phyloP scores from a whole-genome alignment of 1,139 yeast genomes.

The Lodderomyces oxycetoniae region DNA sequence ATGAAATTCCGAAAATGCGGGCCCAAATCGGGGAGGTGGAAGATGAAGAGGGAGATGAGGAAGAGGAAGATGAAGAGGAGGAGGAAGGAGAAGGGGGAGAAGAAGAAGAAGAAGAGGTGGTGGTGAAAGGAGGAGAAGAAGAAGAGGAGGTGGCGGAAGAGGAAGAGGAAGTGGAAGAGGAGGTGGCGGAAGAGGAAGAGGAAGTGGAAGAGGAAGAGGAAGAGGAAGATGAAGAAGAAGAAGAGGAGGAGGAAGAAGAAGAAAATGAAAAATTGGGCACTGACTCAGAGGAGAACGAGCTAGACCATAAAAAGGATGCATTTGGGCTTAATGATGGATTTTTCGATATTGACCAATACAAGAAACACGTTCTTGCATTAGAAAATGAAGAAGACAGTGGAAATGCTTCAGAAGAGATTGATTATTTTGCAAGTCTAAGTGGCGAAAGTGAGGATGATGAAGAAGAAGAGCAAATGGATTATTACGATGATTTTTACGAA shows the following conservation, averaged over 20 bases:
- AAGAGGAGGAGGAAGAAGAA: constrained; percentile 14
- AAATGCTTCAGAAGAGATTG: constrained; percentile 54
- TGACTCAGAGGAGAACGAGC: constrained; percentile 16
- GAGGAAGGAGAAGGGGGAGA: constrained; percentile 16
- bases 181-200: constrained; percentile 8
- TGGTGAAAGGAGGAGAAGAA: constrained; percentile 15
- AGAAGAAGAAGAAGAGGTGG: constrained; percentile 18
- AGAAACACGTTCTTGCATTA: constrained; percentile 70
- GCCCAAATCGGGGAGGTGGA: constrained; percentile 15
- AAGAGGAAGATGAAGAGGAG: constrained; percentile 15
- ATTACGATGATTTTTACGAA: constrained; percentile 73
- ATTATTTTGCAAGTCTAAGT: constrained; percentile 54
- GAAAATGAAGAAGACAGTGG: constrained; percentile 51
- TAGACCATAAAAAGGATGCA: constrained; percentile 37
- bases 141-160: constrained; percentile 9
- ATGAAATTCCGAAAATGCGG: constrained; percentile 12
- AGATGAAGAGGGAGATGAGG: constrained; percentile 16
- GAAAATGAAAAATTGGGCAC: constrained; percentile 18
- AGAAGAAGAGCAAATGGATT: constrained; percentile 58
- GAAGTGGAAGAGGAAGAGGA: constrained; percentile 9
- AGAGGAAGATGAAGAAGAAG: constrained; percentile 12
- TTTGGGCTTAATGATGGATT: constrained; percentile 80
- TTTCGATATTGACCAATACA: constrained; percentile 81
- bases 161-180: constrained; percentile 7
- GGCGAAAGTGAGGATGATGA: constrained; percentile 28